phyloP scores from a whole-genome alignment of 2,329 filamentous ascomycete genomes.

The Clarireedia hainanense region DNA sequence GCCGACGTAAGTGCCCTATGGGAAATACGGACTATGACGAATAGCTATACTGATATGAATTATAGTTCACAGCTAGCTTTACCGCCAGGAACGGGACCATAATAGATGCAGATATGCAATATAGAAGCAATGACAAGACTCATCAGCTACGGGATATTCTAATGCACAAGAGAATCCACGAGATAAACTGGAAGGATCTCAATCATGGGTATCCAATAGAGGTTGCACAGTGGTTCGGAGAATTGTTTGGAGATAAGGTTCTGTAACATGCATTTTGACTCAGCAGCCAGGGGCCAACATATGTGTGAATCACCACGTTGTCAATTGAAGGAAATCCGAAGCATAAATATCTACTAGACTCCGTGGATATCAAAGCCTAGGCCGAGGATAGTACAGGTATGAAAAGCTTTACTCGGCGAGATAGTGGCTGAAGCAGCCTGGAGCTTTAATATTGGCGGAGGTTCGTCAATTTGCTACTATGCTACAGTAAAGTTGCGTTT shows the following conservation, averaged over 20 bases:
- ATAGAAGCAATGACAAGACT: not conserved
- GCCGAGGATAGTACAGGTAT: too few relatives aligned
- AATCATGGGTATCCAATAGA: not conserved
- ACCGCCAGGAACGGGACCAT: constrained; percentile 21
- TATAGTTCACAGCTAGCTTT: constrained; percentile 13
- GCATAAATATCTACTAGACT: too few relatives aligned
- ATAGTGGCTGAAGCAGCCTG: too few relatives aligned
- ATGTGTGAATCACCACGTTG: too few relatives aligned
- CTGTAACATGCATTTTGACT: not conserved
- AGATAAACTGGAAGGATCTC: constrained; percentile 35
- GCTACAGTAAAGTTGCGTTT: too few relatives aligned
- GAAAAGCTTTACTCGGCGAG: too few relatives aligned
- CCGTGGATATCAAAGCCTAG: too few relatives aligned
- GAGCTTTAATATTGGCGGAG: too few relatives aligned
- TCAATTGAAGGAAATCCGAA: too few relatives aligned
- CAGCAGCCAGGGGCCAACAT: too few relatives aligned
- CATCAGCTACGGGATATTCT: not conserved
- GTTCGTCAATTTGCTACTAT: too few relatives aligned
- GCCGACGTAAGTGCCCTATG: not conserved
- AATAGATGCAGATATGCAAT: constrained; percentile 12
- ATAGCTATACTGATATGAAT: not conserved
- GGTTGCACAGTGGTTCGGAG: not conserved
- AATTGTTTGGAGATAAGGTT: not conserved
- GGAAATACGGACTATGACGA: not conserved
- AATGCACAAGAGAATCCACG: constrained; percentile 34